A percentile compares a stretch with the other conserved stretches of the same genome.
These are phyloP conservation scores for Arthrobotrys entomopaga DNA, from an alignment of 2,329 filamentous ascomycete genomes.

Conservation along the genomic window DNA sequence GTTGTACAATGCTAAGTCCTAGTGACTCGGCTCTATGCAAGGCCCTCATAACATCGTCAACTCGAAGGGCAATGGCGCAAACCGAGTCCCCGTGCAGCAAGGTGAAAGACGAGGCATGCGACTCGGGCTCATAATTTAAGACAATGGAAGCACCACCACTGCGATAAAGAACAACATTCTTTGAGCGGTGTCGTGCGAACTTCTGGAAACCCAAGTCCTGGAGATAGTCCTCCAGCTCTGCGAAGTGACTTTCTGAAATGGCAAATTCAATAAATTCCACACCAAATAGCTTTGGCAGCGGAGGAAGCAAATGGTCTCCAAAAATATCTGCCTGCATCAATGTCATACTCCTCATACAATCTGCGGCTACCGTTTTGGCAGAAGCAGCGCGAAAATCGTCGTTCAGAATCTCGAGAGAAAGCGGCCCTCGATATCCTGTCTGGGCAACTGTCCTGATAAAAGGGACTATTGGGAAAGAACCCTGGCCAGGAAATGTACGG, in stretches of 20 bases:
- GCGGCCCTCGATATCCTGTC: conserved; percentile 55
- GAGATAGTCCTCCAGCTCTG: conserved; percentile 52
- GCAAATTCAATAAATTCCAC: conserved; percentile 57
- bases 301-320: conserved; percentile 55
- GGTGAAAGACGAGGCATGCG: conserved; percentile 55
- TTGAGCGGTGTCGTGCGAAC: conserved; percentile 51
- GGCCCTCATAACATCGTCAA: conserved; percentile 50
- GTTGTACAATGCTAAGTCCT: conserved; percentile 53
- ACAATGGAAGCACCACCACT: conserved; percentile 54
- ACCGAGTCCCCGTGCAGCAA: conserved; percentile 55
- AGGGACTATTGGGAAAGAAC: conserved; percentile 55
- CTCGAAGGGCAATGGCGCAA: conserved; percentile 54
- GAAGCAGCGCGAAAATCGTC: conserved; percentile 56
- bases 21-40: conserved; percentile 50
- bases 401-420: conserved; percentile 56
- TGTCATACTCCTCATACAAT: conserved; percentile 55
- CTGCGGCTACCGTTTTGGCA: conserved; percentile 52
- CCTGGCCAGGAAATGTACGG: conserved; percentile 56
- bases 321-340: conserved; percentile 54
- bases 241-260: conserved; percentile 54
- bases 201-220: conserved; percentile 55
- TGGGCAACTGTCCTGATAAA: conserved; percentile 55
- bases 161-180: conserved; percentile 55
- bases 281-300: conserved; percentile 50
- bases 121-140: conserved; percentile 56